Percentiles rank a stretch among this genome's conserved stretches.
Evolutionary conservation across 2,329 filamentous ascomycete species (phyloP).

Genomic region (Lachnellula subtilissima): DNA sequence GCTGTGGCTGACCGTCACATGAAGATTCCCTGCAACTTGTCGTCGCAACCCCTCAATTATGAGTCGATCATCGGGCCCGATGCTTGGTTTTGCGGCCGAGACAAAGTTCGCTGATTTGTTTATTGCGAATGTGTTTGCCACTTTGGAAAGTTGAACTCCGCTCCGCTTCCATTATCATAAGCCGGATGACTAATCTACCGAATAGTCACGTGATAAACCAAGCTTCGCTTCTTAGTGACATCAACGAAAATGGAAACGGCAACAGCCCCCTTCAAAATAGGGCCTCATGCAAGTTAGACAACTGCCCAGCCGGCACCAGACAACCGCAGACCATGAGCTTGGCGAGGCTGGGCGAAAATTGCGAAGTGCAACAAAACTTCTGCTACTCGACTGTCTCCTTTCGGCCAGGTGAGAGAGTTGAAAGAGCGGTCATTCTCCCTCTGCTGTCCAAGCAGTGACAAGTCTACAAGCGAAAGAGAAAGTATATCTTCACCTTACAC

Average conservation of each 20-base stretch:
- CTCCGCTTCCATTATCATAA: no score
- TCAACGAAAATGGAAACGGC: neutral
- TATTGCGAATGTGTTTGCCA: neutral
- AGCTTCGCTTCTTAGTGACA: neutral
- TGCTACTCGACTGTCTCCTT: neutral
- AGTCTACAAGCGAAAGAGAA: neutral
- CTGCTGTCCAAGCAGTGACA: neutral
- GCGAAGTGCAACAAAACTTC: slow-evolving; percentile 17
- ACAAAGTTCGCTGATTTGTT: neutral
- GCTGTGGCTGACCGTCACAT: slow-evolving; percentile 10
- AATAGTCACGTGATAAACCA: neutral
- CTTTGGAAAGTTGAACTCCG: neutral
- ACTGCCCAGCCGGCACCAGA: neutral
- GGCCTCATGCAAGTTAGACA: neutral
- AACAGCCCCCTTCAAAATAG: neutral
- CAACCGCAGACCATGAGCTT: neutral
- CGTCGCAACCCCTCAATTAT: slow-evolving; percentile 17
- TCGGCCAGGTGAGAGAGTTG: neutral
- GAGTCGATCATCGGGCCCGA: neutral
- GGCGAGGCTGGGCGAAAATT: slow-evolving; percentile 11
- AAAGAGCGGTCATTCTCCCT: neutral
- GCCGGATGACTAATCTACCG: no score
- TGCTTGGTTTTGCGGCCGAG: neutral
- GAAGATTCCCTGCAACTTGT: slow-evolving; percentile 13
- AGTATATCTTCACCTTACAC: neutral